Base-by-base conservation (phyloP, 2,329 filamentous ascomycete species). In the Cordyceps fumosorosea region DNA sequence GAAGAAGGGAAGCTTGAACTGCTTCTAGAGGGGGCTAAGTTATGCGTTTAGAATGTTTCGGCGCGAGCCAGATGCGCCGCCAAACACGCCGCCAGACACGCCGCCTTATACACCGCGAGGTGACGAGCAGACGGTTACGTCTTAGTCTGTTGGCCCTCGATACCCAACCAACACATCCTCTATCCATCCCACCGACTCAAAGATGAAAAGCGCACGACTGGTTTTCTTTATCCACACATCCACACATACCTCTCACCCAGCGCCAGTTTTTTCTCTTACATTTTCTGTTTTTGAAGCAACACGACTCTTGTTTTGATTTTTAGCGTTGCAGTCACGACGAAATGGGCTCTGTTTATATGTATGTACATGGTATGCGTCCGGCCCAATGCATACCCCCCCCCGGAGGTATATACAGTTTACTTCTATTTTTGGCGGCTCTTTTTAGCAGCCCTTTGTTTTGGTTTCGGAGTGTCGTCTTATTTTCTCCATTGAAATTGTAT, bases 1-100 rank as follows among this genome's bases (percentile, higher is more conserved):
- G 84, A 93, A 96, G 85, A 96, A 96, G 84, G 87, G 89, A 70
- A 93, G 89, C 68, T 83, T 99, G 76, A 98, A 97, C 80, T 99
- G 95, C 84, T 99, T 99, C 81, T 97, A 91, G 76, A 64, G 60
- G 69, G 65, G 69, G 67, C 66, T 69, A 57, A 65, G 65, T 66
- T 66, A 67, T 64, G 60, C 66, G 55, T 63, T 53, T 60, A 61
- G 32, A 16, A 37, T 56, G 2, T 63, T 58, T 52, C 61, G 37
- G 48, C 53, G 54, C 34, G 47, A 42, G 54, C 48, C 56, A 8
- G 45, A 50, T 6, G 48, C 44, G 20, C 7, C 34, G 22, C 22
- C 53, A 34, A n/a, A 44, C 18, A 48, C 42, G 29, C 26, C 22
- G 26, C 6, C 42, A 20, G 44, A 52, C 22, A 37, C 42, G 29